A percentile compares a stretch with the other conserved stretches of the same genome.
These are phyloP conservation scores for Russula olivacea DNA, from an alignment of 768 basidiomycete genomes.

Conservation along the genomic window DNA sequence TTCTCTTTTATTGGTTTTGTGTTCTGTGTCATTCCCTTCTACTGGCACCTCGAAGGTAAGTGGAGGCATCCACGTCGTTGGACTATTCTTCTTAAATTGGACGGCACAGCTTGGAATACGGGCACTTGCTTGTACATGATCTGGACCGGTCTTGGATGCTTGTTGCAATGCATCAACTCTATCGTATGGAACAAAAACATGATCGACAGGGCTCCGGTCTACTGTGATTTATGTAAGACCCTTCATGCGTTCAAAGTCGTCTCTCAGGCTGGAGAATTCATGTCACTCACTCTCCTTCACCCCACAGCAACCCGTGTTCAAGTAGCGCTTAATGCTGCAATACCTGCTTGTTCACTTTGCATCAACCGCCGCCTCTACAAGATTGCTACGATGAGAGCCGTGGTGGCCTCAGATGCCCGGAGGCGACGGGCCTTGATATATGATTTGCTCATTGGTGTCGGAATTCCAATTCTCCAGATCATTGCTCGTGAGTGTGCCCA, in stretches of 20 bases:
- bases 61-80: not conserved
- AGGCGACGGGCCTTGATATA: not conserved
- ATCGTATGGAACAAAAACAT: no score
- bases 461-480: constrained; percentile 17
- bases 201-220: no score
- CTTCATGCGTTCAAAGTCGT: not conserved
- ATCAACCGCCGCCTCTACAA: constrained; percentile 46
- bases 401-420: constrained; percentile 26
- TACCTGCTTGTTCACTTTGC: constrained; percentile 39
- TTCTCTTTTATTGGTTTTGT: constrained; percentile 44
- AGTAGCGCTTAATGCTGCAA: constrained; percentile 33
- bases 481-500: not conserved
- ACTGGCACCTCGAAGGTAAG: constrained; percentile 49
- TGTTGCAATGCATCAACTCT: no score
- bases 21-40: constrained; percentile 45
- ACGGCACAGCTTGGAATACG: constrained; percentile 45
- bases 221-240: constrained; percentile 41
- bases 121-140: no score
- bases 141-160: no score
- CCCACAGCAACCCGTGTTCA: constrained; percentile 37
- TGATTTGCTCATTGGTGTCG: constrained; percentile 30
- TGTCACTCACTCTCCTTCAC: not conserved
- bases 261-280: no score
- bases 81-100: not conserved
- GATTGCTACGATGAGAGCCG: constrained; percentile 35